Percentiles rank a stretch among this genome's conserved stretches.
Conservation (phyloP, 2,329 filamentous ascomycete species). For the Ophiostoma perfectum region DNA sequence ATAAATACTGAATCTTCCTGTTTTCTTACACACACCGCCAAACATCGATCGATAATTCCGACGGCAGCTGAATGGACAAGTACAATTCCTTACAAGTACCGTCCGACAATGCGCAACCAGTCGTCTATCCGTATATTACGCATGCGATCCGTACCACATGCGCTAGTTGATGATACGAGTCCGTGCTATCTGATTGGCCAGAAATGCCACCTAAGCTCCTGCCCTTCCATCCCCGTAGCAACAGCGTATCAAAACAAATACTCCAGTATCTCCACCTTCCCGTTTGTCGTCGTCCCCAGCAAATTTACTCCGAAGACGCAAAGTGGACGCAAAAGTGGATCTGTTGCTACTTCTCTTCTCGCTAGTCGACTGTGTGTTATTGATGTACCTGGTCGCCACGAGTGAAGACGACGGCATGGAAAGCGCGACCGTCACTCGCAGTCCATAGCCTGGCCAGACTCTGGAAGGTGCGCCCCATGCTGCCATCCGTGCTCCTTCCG, state of each 20-base stretch:
- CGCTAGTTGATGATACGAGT: slow-evolving; percentile 10
- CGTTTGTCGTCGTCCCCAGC: background rate
- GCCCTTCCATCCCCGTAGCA: slow-evolving; percentile 13
- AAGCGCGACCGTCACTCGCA: background rate
- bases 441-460: slow-evolving; percentile 10
- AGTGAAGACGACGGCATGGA: background rate
- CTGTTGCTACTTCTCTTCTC: slow-evolving; percentile 1
- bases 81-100: background rate
- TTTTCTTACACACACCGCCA: too few relatives aligned
- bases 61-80: too few relatives aligned
- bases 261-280: slow-evolving; percentile 11
- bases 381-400: slow-evolving; percentile 10
- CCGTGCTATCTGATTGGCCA: slow-evolving; percentile 20
- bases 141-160: background rate
- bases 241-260: slow-evolving; percentile 20
- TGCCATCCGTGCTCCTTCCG: slow-evolving; percentile 2
- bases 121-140: too few relatives aligned
- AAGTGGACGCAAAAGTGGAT: background rate
- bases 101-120: background rate
- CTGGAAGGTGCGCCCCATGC: slow-evolving; percentile 9
- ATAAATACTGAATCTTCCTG: too few relatives aligned
- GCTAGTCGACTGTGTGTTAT: background rate
- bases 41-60: too few relatives aligned
- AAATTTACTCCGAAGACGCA: too few relatives aligned
- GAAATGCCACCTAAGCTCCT: background rate